Evolutionary conservation across 495 filamentous ascomycete genomes (phyloP).

Genomic region (Barbatosphaeria neglecta): DNA sequence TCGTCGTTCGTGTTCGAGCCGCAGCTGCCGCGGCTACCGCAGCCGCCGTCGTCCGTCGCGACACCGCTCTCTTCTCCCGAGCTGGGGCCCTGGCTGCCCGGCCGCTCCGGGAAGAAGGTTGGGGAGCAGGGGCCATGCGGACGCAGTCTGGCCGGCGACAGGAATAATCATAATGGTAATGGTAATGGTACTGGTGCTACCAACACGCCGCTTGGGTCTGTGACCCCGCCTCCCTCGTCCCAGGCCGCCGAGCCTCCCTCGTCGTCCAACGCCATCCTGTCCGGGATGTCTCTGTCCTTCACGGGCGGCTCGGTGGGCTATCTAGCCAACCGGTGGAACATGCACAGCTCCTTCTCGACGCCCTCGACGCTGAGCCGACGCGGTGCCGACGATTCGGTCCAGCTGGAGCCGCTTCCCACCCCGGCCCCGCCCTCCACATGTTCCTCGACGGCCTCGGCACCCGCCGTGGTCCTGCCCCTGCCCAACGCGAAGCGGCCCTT

Average conservation of each 20-base stretch:
- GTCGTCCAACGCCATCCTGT: not conserved
- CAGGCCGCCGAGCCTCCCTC: not conserved
- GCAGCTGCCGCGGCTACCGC: not conserved
- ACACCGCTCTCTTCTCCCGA: not conserved
- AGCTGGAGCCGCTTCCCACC: conserved; percentile 23
- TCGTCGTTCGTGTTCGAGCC: not conserved
- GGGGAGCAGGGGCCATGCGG: not conserved
- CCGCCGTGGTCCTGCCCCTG: conserved; percentile 13
- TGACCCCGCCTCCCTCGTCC: conserved; percentile 5
- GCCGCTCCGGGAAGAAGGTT: not conserved
- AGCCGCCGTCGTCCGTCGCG: not conserved
- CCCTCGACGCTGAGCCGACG: conserved; percentile 16
- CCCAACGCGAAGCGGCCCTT: conserved; percentile 30
- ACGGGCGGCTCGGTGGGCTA: conserved; percentile 25
- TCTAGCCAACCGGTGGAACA: conserved; percentile 27
- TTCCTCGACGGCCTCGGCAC: conserved; percentile 13
- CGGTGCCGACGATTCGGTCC: conserved; percentile 23
- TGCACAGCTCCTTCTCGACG: conserved; percentile 22
- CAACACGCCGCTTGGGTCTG: conserved; percentile 6
- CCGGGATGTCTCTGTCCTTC: conserved; percentile 13
- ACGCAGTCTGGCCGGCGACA: conserved; percentile 7
- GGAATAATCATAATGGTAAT: conserved; percentile 11
- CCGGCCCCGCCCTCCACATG: conserved; percentile 22
- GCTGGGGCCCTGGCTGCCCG: not conserved
- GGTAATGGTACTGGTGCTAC: conserved; percentile 12